Evolutionary conservation across 2,329 filamentous ascomycete species (phyloP), one percentile per base, ranked within the genome.

Genomic region (Alternaria tenuissima): DNA sequence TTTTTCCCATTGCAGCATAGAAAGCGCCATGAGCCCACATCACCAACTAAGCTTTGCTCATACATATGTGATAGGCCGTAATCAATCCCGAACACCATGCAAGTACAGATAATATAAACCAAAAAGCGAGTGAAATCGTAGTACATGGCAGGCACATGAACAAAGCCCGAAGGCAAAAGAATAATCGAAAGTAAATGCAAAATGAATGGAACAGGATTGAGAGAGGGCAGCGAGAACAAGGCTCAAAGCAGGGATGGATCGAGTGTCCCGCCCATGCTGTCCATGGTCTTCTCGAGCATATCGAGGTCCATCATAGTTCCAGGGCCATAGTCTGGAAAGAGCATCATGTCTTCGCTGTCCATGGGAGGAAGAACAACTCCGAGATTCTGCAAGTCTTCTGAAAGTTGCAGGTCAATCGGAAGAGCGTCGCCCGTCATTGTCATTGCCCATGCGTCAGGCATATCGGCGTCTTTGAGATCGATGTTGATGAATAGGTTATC

Each of bases 401-500:
- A 75, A 3, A 78, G 41, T 32, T 76, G 71, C 34, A 69, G 51
- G 41, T 78, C 73, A 8, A 78, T 65, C 30, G 74, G 74, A 3
- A 76, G 59, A 16, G 64, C 59, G 51, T 76, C 67, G 26, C 69
- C 70, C n/a, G 63, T 61, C 59, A 76, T 53, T 18, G 59, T 63
- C 54, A 71, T 64, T 16, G 68, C 47, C 75, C 76, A 78, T 5
- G 68, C 74, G 49, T 76, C 73, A 5, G 74, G 75, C 63, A 76
- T 68, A 44, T 77, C 73, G 5, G 63, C 68, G 26, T 76, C 76
- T 41, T 75, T 76, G 52, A 78, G 68, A 51, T 76, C 72, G 22
- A 81, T 63, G 52, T 74, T 78, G 67, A 82, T 80, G 32, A 74
- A 65, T 9, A 82, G 64, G 30, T 78, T 77, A 63, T 81, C 80